Base-by-base conservation (phyloP, 2,329 filamentous ascomycete genomes). In the Lasiodiplodia citricola region DNA sequence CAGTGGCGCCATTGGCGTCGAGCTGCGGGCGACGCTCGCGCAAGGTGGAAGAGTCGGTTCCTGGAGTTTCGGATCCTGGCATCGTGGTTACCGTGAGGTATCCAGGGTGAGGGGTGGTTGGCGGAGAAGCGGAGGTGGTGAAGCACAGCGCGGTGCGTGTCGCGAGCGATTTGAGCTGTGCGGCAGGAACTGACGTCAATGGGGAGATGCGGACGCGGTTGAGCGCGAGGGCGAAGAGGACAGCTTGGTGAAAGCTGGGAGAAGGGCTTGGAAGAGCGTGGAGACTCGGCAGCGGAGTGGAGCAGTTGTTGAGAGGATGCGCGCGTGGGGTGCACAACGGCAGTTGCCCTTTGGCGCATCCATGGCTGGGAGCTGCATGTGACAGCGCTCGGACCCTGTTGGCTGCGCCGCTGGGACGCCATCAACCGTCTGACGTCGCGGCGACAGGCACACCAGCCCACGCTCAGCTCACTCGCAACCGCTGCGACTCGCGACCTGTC, bases 61-160 rank as follows among this genome's bases (percentile, higher is more conserved):
- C 65, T 44, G 65, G 65, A 13, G 66, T 68, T 47, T 68, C 66
- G 23, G 66, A 63, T 57, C 66, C 66, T 38, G 66, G 66, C 66
- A 68, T 68, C 16, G 23, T 50, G 28, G 44, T 31, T 25, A 14
- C 13, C 47, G 35, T 21, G n/a, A 7, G n/a, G 8, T 6, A n/a
- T 50, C 65, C 65, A 67, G 65, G 21, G 2, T 52, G 44, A 28
- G 41, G n/a, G 41, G 28, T 18, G 65, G 28, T 21, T n/a, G 4
- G 21, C 31, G 41, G 65, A 52, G 31, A 52, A 38, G 38, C 28
- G 60, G 18, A 18, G 5, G 51, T 44, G 38, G 6, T 23, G 64
- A 23, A 21, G 62, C 11, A 13, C 6, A 4, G 62, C 47, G 62
- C n/a, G 18, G 3, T 21, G 23, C 28, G 52, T 13, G 41, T 11